Evolutionary conservation across 441 rosid species (phyloP).

Genomic region (Populus hybrid): DNA sequence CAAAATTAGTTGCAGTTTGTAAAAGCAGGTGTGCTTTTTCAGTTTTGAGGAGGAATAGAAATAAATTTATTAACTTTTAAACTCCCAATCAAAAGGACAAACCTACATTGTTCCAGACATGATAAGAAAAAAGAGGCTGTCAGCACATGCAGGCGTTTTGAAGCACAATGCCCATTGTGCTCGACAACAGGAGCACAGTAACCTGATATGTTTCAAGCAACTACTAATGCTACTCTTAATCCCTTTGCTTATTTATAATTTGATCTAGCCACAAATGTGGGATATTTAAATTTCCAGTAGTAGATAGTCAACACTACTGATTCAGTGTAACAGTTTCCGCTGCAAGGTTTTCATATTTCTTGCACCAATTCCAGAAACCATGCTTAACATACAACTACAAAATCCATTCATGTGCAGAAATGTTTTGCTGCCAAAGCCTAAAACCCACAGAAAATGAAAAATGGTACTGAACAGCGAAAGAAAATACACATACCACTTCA

Average conservation of each 20-base stretch:
- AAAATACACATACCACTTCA: constrained; percentile 61
- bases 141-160: background rate
- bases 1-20: too few relatives aligned
- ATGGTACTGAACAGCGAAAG: constrained; percentile 4
- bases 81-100: background rate
- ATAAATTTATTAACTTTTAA: background rate
- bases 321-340: background rate
- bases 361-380: background rate
- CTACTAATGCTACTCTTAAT: background rate
- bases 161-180: background rate
- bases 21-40: background rate
- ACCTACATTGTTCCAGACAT: background rate
- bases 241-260: background rate
- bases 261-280: background rate
- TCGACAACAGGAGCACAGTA: background rate
- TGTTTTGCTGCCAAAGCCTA: background rate
- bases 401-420: background rate
- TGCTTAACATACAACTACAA: background rate
- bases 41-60: background rate
- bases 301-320: background rate
- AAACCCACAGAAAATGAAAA: constrained; percentile 9
- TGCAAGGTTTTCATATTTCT: background rate
- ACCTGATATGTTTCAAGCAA: background rate
- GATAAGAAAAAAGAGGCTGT: background rate
- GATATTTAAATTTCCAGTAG: background rate